Evolutionary conservation across 2,329 filamentous ascomycete species (phyloP), one percentile per base, ranked within the genome.

Genomic region (Aaosphaeria pasadenensis): DNA sequence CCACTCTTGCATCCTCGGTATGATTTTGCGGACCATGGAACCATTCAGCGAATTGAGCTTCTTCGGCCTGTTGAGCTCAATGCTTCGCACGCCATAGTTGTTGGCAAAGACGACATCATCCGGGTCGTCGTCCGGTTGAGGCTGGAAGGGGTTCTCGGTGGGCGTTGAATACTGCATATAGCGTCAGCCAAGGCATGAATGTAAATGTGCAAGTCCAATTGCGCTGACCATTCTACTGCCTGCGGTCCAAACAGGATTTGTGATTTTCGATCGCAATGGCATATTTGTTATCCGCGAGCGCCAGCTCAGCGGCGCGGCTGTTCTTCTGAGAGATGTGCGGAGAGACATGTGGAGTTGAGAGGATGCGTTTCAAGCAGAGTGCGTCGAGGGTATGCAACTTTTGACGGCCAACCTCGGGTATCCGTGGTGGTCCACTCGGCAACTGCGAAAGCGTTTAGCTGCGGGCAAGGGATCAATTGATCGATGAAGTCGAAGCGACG

Each of bases 21-120:
- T 77, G 60, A 99, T 97, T 76, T 99, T 97, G 62, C 89, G 84
- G 54, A 87, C 88, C 95, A 99, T 99, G 49, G 91, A 96, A 45
- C 80, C 88, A 71, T 95, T 91, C 58, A 99, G 83, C 29, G 92
- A 88, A 74, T 99, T 97, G 69, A 91, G 81, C 76, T 96, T 96
- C 66, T 82, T 80, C 5, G 92, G 94, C 50, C 94, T 86, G 77
- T 99, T 99, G 59, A 99, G 87, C 75, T 96, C 88, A 65, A 99
- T 86, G 59, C 87, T 91, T 54, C 94, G 89, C 44, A 97, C 82
- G 55, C 94, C 94, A 72, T 94, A 96, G 61, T 87, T 80, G 66
- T 84, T 90, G 72, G 84, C 85, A 80, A 99, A 99, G 51, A 96
- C 78, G 58, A 99, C 94, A 82, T 99, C 94, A 68, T 95, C 86